phyloP scores from a whole-genome alignment of 2,329 filamentous ascomycete species.

The Fusarium sororula region DNA sequence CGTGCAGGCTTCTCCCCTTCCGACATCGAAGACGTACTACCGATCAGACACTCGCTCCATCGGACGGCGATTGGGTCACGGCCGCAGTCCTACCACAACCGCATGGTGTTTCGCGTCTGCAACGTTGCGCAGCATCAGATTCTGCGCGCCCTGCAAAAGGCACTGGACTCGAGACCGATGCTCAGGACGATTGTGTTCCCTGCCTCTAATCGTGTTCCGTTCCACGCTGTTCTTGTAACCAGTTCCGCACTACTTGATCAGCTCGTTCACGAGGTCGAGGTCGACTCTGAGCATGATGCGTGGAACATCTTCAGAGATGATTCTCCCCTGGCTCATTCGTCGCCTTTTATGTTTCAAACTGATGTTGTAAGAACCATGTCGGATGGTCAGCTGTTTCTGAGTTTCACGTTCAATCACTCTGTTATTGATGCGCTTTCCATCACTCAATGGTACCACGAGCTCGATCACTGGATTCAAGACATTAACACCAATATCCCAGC shows the following conservation, averaged over 20 bases:
- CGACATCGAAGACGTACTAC: conserved; percentile 44
- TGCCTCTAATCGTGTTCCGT: conserved; percentile 20
- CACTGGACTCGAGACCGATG: conserved; percentile 42
- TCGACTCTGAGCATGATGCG: conserved; percentile 37
- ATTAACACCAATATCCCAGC: conserved; percentile 21
- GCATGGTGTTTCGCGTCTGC: conserved; percentile 45
- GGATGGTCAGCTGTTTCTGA: conserved; percentile 34
- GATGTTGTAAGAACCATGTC: conserved; percentile 36
- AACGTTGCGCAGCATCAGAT: conserved; percentile 34
- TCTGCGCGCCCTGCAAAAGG: conserved; percentile 41
- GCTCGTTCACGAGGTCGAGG: conserved; percentile 39
- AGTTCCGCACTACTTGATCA: conserved; percentile 35
- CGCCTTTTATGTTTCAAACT: conserved; percentile 46
- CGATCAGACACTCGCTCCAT: conserved; percentile 44
- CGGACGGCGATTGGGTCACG: conserved; percentile 45
- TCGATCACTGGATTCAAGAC: conserved; percentile 44
- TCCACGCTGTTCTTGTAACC: conserved; percentile 43
- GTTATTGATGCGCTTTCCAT: conserved; percentile 49
- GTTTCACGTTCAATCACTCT: conserved; percentile 48
- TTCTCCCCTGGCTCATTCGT: conserved; percentile 20
- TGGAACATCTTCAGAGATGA: conserved; percentile 32
- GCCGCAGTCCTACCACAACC: conserved; percentile 48
- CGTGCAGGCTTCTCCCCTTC: conserved; percentile 31
- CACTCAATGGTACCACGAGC: conserved; percentile 46
- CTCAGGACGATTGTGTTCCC: conserved; percentile 44